Percentiles rank a stretch among this genome's conserved stretches.
Conservation (phyloP, 2,329 filamentous ascomycete genomes). For the Paecilomyces variotii region DNA sequence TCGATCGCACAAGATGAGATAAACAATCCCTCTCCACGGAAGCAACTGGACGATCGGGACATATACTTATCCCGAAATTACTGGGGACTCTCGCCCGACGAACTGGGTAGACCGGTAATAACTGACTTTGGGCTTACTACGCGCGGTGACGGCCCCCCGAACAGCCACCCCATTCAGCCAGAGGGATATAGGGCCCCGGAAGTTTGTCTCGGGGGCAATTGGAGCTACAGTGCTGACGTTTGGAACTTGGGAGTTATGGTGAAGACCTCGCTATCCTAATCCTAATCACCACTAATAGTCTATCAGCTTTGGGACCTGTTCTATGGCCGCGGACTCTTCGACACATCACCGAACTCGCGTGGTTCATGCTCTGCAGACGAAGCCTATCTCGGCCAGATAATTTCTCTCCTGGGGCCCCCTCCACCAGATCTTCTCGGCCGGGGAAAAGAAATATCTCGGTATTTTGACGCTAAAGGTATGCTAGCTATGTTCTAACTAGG, state of each 20-base stretch:
- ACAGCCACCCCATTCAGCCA: neutral
- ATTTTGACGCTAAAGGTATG: neutral
- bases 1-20: neutral
- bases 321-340: neutral
- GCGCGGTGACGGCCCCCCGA: neutral
- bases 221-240: neutral
- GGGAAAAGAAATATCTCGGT: neutral
- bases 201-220: neutral
- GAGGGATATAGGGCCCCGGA: neutral
- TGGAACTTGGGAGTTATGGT: neutral
- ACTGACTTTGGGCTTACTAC: neutral
- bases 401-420: neutral
- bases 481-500: too few relatives aligned
- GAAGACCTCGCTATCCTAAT: neutral
- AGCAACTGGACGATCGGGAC: neutral
- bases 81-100: neutral
- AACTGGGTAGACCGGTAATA: neutral
- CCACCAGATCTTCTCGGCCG: neutral
- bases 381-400: neutral
- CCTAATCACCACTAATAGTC: neutral
- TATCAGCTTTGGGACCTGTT: neutral
- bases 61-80: neutral
- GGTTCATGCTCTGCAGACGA: neutral
- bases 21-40: neutral
- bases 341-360: neutral